Evolutionary conservation across 208 protist genomes (phyloP), one percentile per base, ranked within the genome.

Genomic region (Acanthamoeba culbertsoni): DNA sequence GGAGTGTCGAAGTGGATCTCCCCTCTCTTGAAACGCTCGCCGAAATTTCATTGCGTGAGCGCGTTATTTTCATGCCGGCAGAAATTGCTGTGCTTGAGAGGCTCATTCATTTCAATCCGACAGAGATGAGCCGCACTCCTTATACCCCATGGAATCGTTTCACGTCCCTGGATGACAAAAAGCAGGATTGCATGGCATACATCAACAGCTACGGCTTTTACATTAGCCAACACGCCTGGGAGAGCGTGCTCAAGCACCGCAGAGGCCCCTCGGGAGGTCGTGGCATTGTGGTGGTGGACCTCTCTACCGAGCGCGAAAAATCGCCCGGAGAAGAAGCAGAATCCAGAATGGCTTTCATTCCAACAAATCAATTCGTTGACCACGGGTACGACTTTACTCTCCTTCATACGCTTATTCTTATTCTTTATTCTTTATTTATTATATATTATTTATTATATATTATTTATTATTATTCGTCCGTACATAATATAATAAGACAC

Each of bases 221-320:
- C 71, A 79, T 79, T 42, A 79, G 71, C 40, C 0, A 33, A 26
- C 42, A 79, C 71, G 71, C 71, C 3, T 79, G 71, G 71, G 71
- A 79, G 71, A 79, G 71, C 71, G 71, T 79, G 71, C 71, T 79
- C 71, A 79, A 79, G 71, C 71, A 79, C 40, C 18, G 42, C 14
- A 16, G 42, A 51, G 71, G 71, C 7, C 71, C 71, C 26, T 33
- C 28, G 6, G 42, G 20, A 8, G 71, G 71, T 7, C 71, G 71
- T 23, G 71, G 71, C 40, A 51, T 79, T 23, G 71, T 79, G 14
- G 42, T 79, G 3, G 71, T 79, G n/a, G 71, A 79, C 33, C 12
- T 79, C 71, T 79, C 71, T 14, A 79, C 71, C 37, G 71, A 79
- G 26, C 71, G 71, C 6, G 71, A 79, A 18, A 79, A 48, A n/a